phyloP scores from a whole-genome alignment of 306 rosid genomes.

The Mimosa bimucronata region DNA sequence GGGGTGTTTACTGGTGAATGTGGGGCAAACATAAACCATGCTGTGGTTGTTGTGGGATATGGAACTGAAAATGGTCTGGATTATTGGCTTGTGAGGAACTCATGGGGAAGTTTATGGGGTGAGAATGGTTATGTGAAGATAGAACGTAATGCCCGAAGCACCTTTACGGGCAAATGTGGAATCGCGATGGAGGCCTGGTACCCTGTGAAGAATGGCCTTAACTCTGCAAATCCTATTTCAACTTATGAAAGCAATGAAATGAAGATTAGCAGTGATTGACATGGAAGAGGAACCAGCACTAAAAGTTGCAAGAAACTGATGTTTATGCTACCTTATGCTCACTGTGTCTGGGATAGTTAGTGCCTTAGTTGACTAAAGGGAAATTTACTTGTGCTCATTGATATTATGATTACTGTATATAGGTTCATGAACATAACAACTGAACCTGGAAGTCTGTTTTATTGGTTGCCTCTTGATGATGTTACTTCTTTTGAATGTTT shows the following conservation, averaged over 20 bases:
- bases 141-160: slow-evolving; percentile 54
- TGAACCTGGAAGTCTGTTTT: slow-evolving; percentile 35
- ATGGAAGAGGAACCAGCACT: slow-evolving; percentile 21
- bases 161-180: slow-evolving; percentile 72
- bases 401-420: slow-evolving; percentile 33
- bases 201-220: slow-evolving; percentile 62
- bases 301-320: slow-evolving; percentile 18
- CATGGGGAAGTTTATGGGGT: slow-evolving; percentile 93
- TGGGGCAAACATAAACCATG: slow-evolving; percentile 74
- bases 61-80: slow-evolving; percentile 82
- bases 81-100: slow-evolving; percentile 94
- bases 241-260: slow-evolving; percentile 26
- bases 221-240: slow-evolving; percentile 33
- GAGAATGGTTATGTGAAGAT: slow-evolving; percentile 86
- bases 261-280: slow-evolving; percentile 55
- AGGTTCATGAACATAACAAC: slow-evolving; percentile 22
- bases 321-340: slow-evolving; percentile 11
- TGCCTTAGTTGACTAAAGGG: background rate
- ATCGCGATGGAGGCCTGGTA: slow-evolving; percentile 79
- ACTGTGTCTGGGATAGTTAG: background rate
- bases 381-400: background rate
- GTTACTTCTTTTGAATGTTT: slow-evolving; percentile 37
- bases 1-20: slow-evolving; percentile 85
- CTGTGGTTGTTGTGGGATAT: slow-evolving; percentile 87
- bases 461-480: slow-evolving; percentile 19